These are phyloP conservation scores for Cystobasidium onofrii DNA, from an alignment of 768 basidiomycete genomes.

Conservation along the genomic window DNA sequence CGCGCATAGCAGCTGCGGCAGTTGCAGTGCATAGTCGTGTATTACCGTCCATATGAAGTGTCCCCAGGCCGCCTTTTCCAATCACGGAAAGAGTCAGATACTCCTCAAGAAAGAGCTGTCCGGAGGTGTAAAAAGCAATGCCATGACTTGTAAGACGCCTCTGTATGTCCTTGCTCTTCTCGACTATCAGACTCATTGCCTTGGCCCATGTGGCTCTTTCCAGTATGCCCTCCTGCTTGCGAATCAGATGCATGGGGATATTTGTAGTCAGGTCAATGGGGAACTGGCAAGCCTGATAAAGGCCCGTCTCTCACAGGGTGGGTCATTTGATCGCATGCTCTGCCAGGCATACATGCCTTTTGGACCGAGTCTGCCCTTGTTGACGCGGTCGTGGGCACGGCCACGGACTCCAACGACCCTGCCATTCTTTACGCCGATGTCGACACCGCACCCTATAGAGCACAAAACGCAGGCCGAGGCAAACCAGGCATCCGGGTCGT, in stretches of 20 bases:
- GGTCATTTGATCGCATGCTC: slow-evolving; percentile 33
- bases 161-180: slow-evolving; percentile 35
- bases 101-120: slow-evolving; percentile 41
- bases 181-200: slow-evolving; percentile 37
- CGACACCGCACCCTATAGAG: slow-evolving; percentile 36
- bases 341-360: slow-evolving; percentile 39
- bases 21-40: slow-evolving; percentile 40
- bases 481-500: slow-evolving; percentile 18
- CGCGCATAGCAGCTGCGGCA: slow-evolving; percentile 39
- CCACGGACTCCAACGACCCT: slow-evolving; percentile 38
- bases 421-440: slow-evolving; percentile 38
- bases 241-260: slow-evolving; percentile 33
- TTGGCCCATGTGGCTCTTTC: slow-evolving; percentile 38
- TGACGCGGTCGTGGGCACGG: slow-evolving; percentile 35
- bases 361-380: slow-evolving; percentile 39
- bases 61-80: slow-evolving; percentile 34
- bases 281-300: too few relatives aligned
- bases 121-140: slow-evolving; percentile 40
- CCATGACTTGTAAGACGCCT: slow-evolving; percentile 37
- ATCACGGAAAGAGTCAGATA: slow-evolving; percentile 40
- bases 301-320: slow-evolving; percentile 38
- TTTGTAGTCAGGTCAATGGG: too few relatives aligned
- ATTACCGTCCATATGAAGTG: slow-evolving; percentile 41
- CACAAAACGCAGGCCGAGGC: slow-evolving; percentile 10
- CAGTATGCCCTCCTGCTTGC: slow-evolving; percentile 35